A percentile compares a stretch with the other conserved stretches of the same genome.
These are phyloP conservation scores for Brachypodium distachyon DNA, from an alignment of 202 grass and related monocot genomes.

Conservation along the genomic window DNA sequence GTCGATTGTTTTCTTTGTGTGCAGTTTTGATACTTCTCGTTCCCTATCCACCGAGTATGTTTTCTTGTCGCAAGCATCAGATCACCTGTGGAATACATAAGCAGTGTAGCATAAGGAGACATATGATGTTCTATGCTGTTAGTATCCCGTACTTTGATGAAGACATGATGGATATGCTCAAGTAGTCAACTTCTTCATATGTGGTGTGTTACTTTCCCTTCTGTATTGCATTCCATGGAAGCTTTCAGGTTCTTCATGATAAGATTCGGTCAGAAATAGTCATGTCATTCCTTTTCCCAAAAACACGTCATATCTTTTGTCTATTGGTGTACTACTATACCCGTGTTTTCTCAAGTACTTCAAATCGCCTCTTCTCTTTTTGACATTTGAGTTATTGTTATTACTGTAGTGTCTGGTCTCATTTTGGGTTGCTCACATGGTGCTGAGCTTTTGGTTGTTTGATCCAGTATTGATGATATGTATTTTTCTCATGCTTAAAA, in stretches of 20 bases:
- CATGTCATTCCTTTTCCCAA: neutral
- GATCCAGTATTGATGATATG: neutral
- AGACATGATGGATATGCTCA: neutral
- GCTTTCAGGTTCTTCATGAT: neutral
- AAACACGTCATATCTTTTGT: neutral
- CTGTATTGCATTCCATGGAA: neutral
- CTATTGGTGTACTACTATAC: neutral
- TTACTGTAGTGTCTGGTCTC: neutral
- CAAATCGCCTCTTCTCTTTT: neutral
- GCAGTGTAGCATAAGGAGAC: neutral
- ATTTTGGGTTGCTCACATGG: neutral
- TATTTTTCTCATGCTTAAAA: neutral
- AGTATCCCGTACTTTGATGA: neutral
- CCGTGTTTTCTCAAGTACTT: neutral
- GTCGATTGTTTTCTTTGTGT: conserved; percentile 3
- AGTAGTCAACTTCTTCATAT: neutral
- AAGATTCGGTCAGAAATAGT: neutral
- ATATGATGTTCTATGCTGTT: neutral
- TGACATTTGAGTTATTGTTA: conserved; percentile 7
- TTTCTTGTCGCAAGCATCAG: neutral
- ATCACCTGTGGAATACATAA: neutral
- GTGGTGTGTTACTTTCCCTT: neutral
- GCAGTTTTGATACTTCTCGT: neutral
- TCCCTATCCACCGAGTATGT: neutral
- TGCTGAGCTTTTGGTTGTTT: conserved; percentile 9